Percentiles rank a stretch among this genome's conserved stretches.
These are phyloP conservation scores for Udeniomyces megalosporus DNA, from an alignment of 768 basidiomycete species.

Conservation along the genomic window DNA sequence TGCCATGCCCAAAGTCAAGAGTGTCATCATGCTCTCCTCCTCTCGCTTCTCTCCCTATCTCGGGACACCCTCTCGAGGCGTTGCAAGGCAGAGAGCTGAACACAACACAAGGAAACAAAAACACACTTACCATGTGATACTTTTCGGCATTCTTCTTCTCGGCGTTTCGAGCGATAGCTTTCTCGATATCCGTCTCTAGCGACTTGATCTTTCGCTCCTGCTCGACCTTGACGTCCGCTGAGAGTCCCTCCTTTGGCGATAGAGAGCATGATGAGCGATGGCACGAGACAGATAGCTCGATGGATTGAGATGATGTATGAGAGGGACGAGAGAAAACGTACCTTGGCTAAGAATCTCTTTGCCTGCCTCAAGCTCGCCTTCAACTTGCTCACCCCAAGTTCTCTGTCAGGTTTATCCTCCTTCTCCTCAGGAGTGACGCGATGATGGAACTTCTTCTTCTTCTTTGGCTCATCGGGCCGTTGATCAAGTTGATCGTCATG, in stretches of 20 bases:
- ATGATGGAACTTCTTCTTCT: conserved; percentile 10
- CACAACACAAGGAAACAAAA: background rate
- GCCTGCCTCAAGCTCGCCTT: conserved; percentile 75
- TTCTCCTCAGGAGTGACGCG: conserved; percentile 5
- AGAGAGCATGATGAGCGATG: background rate
- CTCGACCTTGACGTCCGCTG: conserved; percentile 66
- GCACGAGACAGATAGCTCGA: background rate
- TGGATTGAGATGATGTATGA: background rate
- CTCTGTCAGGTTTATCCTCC: conserved; percentile 8
- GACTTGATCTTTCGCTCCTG: conserved; percentile 62
- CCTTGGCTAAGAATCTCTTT: conserved; percentile 63
- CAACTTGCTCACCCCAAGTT: conserved; percentile 58
- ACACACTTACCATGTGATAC: conserved; percentile 53
- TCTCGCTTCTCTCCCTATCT: too few relatives aligned
- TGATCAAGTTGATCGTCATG: background rate
- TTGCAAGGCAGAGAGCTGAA: too few relatives aligned
- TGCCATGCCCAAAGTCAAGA: too few relatives aligned
- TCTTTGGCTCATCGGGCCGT: background rate
- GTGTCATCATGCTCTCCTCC: too few relatives aligned
- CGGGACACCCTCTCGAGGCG: too few relatives aligned
- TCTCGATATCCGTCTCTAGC: conserved; percentile 40
- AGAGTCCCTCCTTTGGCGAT: conserved; percentile 52
- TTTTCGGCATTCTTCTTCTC: conserved; percentile 49
- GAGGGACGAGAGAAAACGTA: conserved; percentile 23
- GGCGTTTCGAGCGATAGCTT: conserved; percentile 24